Evolutionary conservation across 2,329 filamentous ascomycete species (phyloP).

Genomic region (Penicillium freii): DNA sequence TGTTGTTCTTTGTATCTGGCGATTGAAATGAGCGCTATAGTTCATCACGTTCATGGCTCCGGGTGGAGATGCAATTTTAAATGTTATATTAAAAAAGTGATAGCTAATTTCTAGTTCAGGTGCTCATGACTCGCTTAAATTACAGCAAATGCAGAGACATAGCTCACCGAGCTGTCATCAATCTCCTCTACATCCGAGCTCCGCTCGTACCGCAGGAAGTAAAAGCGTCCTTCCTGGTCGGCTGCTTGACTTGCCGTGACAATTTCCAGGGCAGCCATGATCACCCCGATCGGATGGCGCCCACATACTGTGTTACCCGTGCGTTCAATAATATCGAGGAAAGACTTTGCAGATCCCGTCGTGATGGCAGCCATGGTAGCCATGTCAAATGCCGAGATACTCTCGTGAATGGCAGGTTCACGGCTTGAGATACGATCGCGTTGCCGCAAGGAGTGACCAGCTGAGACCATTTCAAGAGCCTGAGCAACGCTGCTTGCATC

Average conservation of each 20-base stretch:
- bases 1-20: background rate
- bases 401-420: slow-evolving; percentile 69
- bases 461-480: slow-evolving; percentile 30
- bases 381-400: slow-evolving; percentile 76
- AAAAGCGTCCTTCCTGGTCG: slow-evolving; percentile 58
- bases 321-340: slow-evolving; percentile 64
- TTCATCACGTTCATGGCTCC: background rate
- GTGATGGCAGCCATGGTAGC: slow-evolving; percentile 82
- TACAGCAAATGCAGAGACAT: slow-evolving; percentile 86
- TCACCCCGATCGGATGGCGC: slow-evolving; percentile 87
- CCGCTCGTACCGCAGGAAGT: slow-evolving; percentile 81
- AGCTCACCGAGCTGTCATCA: slow-evolving; percentile 84
- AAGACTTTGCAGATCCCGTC: slow-evolving; percentile 67
- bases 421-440: slow-evolving; percentile 34
- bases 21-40: background rate
- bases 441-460: slow-evolving; percentile 30
- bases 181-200: slow-evolving; percentile 70
- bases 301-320: slow-evolving; percentile 94
- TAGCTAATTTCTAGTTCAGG: background rate
- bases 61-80: background rate
- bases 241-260: slow-evolving; percentile 45
- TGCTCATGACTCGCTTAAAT: slow-evolving; percentile 44
- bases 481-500: slow-evolving; percentile 26
- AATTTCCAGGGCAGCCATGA: slow-evolving; percentile 81
- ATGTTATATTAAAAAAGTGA: background rate